Evolutionary conservation across 768 basidiomycete species (phyloP).

Genomic region (Trametopsis cervina): DNA sequence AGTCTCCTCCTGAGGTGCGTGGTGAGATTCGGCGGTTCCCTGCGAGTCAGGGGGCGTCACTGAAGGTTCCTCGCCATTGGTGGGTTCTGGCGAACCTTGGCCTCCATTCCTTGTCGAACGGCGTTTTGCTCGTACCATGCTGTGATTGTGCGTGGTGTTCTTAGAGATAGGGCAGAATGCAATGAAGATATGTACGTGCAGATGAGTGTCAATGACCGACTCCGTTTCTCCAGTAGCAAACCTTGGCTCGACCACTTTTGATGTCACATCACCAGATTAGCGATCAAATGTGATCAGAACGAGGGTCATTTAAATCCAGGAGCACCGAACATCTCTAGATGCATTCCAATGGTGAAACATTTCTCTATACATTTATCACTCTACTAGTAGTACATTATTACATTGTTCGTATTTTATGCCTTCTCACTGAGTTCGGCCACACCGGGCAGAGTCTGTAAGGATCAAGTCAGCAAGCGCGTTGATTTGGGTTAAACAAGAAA

Average conservation of each 20-base stretch:
- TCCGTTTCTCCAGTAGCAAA: too few species aligned
- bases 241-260: too few species aligned
- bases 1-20: conserved; percentile 10
- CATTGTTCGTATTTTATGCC: conserved; percentile 20
- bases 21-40: conserved; percentile 11
- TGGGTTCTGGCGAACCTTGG: conserved; percentile 29
- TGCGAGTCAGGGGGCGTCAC: conserved; percentile 24
- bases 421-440: conserved; percentile 89
- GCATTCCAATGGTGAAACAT: neutral
- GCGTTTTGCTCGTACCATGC: conserved; percentile 42
- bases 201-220: too few species aligned
- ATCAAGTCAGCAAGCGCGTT: conserved; percentile 3
- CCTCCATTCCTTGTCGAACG: conserved; percentile 31
- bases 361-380: neutral
- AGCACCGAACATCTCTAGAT: neutral
- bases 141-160: too few species aligned
- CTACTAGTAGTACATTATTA: conserved; percentile 4
- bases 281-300: neutral
- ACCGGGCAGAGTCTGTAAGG: conserved; percentile 70
- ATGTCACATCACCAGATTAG: neutral
- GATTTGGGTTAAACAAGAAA: neutral
- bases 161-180: too few species aligned
- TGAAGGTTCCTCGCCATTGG: conserved; percentile 26
- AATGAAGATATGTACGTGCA: too few species aligned
- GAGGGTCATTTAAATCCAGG: neutral